phyloP scores from a whole-genome alignment of 305 asterid species.

The Solanum hybrid region DNA sequence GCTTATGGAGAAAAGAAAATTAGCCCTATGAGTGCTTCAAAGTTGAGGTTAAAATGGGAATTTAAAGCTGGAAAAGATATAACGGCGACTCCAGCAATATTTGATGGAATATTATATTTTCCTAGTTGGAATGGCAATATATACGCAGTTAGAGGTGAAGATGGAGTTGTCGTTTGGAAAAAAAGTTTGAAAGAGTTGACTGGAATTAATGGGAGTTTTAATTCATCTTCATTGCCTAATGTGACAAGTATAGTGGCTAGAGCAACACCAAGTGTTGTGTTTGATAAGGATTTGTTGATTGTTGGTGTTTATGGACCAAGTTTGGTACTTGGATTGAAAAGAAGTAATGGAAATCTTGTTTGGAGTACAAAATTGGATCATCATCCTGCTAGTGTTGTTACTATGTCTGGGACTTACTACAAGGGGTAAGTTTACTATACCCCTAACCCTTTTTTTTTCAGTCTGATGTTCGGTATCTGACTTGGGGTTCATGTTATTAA shows the following conservation, averaged over 20 bases:
- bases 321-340: conserved; percentile 26
- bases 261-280: conserved; percentile 40
- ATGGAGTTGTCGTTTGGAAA: conserved; percentile 34
- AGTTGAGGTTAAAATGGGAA: conserved; percentile 33
- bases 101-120: conserved; percentile 23
- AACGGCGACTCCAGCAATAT: conserved; percentile 34
- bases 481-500: no score
- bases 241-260: conserved; percentile 17
- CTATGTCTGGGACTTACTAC: conserved; percentile 52
- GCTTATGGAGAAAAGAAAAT: conserved; percentile 28
- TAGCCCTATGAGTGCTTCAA: conserved; percentile 28
- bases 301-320: conserved; percentile 38
- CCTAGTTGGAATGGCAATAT: conserved; percentile 42
- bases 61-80: conserved; percentile 32
- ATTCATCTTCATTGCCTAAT: conserved; percentile 2
- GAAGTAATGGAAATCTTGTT: conserved; percentile 29
- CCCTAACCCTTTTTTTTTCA: no score
- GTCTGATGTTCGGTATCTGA: no score
- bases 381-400: conserved; percentile 30
- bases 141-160: conserved; percentile 27
- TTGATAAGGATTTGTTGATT: conserved; percentile 13
- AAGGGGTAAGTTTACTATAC: conserved; percentile 12
- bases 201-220: conserved; percentile 9
- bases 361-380: conserved; percentile 37
- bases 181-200: conserved; percentile 22